Evolutionary conservation across 2,329 filamentous ascomycete species (phyloP).

Genomic region (Trichoderma afroharzianum): DNA sequence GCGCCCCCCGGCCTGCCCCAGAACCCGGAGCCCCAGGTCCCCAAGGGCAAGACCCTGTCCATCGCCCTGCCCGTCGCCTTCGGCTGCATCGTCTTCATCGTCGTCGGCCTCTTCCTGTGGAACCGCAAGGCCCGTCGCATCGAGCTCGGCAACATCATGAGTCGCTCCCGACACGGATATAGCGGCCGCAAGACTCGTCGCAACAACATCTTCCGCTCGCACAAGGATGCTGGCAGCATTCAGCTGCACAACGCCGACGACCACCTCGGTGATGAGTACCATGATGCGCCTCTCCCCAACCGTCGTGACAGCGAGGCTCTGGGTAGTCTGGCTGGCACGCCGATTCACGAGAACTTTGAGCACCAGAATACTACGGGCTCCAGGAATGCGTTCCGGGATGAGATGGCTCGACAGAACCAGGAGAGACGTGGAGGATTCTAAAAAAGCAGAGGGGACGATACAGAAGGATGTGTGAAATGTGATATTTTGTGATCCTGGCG

Average conservation of each 20-base stretch:
- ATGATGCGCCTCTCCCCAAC: slow-evolving; percentile 20
- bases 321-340: slow-evolving; percentile 47
- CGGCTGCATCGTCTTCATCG: slow-evolving; percentile 44
- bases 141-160: slow-evolving; percentile 50
- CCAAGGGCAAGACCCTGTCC: slow-evolving; percentile 41
- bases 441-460: not conserved
- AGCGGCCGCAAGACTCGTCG: slow-evolving; percentile 36
- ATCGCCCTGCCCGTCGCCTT: slow-evolving; percentile 52
- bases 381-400: slow-evolving; percentile 47
- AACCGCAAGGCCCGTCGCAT: slow-evolving; percentile 51
- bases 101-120: slow-evolving; percentile 56
- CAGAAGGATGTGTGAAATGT: too few relatives aligned
- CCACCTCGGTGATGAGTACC: slow-evolving; percentile 22
- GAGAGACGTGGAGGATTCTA: slow-evolving; percentile 29
- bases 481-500: not conserved
- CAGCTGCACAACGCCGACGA: slow-evolving; percentile 33
- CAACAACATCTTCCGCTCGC: slow-evolving; percentile 34
- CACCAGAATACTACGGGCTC: slow-evolving; percentile 33
- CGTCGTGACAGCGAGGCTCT: slow-evolving; percentile 46
- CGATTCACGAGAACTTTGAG: slow-evolving; percentile 41
- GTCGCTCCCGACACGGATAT: slow-evolving; percentile 43
- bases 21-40: slow-evolving; percentile 32
- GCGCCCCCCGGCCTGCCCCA: slow-evolving; percentile 34
- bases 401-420: slow-evolving; percentile 45
- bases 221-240: slow-evolving; percentile 36